Conservation (phyloP, 768 basidiomycete genomes). For the Polyporus arcularius region DNA sequence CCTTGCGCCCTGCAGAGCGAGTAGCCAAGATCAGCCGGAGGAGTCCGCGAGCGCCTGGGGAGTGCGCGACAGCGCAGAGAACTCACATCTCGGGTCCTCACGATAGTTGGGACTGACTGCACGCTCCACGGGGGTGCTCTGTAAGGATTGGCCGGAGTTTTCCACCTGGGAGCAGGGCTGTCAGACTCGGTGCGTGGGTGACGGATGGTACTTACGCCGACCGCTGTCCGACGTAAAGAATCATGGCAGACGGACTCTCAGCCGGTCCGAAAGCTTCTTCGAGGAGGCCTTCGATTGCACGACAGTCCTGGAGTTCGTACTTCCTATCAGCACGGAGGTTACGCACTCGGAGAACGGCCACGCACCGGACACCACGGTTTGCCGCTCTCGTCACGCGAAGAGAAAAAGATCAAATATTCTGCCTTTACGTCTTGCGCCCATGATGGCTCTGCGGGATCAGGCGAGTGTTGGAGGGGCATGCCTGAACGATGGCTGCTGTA, state of each 20-base stretch:
- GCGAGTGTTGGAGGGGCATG: conserved; percentile 56
- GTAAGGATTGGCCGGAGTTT: conserved; percentile 53
- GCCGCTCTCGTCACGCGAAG: conserved; percentile 60
- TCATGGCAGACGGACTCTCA: conserved; percentile 51
- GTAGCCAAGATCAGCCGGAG: neutral
- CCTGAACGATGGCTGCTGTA: neutral
- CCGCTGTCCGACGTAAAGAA: conserved; percentile 71
- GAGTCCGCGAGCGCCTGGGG: neutral
- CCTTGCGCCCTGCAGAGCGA: conserved; percentile 30
- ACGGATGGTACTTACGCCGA: conserved; percentile 50
- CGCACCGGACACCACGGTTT: conserved; percentile 72
- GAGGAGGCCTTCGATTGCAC: conserved; percentile 57
- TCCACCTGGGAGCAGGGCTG: conserved; percentile 57
- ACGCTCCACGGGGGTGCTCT: conserved; percentile 66
- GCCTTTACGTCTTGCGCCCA: conserved; percentile 44
- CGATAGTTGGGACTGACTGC: conserved; percentile 62
- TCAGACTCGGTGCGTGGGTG: neutral
- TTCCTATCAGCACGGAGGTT: conserved; percentile 20
- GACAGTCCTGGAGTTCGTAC: conserved; percentile 56
- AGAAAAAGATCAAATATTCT: conserved; percentile 67
- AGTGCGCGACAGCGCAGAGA: neutral
- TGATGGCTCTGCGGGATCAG: conserved; percentile 35
- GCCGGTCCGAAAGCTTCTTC: conserved; percentile 47
- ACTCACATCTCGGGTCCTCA: conserved; percentile 60
- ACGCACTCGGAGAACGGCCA: conserved; percentile 15